Percentiles rank a stretch among this genome's conserved stretches.
Conservation (phyloP, 2,329 filamentous ascomycete species). For the Aspergillus fijiensis region DNA sequence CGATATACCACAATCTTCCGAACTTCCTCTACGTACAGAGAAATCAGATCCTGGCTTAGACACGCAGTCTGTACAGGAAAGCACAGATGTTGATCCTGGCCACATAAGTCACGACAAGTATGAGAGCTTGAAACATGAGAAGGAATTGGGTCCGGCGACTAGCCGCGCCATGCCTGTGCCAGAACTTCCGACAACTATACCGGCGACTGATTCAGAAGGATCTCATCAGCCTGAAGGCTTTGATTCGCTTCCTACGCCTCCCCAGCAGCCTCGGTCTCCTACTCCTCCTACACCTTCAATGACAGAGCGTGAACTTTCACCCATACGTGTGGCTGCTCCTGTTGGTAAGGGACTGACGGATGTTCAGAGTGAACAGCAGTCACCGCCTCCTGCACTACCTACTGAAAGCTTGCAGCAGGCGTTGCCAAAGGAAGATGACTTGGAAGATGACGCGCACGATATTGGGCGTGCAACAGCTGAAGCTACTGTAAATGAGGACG, state of each 20-base stretch:
- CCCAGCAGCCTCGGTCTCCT: constrained; percentile 47
- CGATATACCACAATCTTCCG: not conserved
- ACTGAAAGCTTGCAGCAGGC: constrained; percentile 61
- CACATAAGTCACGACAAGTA: constrained; percentile 30
- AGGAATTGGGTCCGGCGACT: constrained; percentile 63
- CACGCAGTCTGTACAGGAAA: constrained; percentile 54
- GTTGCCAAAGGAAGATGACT: constrained; percentile 63
- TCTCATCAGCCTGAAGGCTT: constrained; percentile 46
- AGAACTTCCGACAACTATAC: constrained; percentile 63
- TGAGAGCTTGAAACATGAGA: constrained; percentile 45
- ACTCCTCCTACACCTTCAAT: constrained; percentile 47
- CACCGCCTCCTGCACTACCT: constrained; percentile 54
- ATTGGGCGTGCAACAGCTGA: constrained; percentile 60
- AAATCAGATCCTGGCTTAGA: not conserved
- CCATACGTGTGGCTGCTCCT: constrained; percentile 82
- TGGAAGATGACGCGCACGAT: constrained; percentile 63
- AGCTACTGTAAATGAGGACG: constrained; percentile 52
- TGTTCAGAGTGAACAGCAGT: constrained; percentile 43
- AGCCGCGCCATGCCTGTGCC: constrained; percentile 72
- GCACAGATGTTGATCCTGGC: not conserved
- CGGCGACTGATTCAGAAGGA: constrained; percentile 44
- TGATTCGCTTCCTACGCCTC: constrained; percentile 39
- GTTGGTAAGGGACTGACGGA: constrained; percentile 63
- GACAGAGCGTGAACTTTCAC: constrained; percentile 61
- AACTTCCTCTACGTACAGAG: not conserved